These are phyloP conservation scores for Coemansia sp. DNA, from an alignment of 192 early-diverging fungal genomes.

Conservation along the genomic window DNA sequence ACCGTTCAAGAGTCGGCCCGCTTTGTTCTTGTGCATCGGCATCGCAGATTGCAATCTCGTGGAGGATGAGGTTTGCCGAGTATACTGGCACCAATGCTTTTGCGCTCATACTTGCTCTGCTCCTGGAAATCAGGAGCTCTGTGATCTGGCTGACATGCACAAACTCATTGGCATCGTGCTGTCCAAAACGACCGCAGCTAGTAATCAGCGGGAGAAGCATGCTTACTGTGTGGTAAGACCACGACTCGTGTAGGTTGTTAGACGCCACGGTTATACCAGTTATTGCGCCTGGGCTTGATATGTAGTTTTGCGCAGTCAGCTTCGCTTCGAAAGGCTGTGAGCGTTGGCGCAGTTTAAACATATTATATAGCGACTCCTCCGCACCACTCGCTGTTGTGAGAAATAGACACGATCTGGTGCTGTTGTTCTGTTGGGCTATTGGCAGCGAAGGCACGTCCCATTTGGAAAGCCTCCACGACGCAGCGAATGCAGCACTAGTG, in stretches of 20 bases:
- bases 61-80: constrained; percentile 36
- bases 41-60: constrained; percentile 39
- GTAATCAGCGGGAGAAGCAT: constrained; percentile 40
- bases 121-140: constrained; percentile 19
- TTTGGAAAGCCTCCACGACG: constrained; percentile 45
- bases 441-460: constrained; percentile 48
- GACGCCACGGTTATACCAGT: constrained; percentile 19
- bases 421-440: neutral
- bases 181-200: neutral
- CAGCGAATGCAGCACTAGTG: constrained; percentile 30
- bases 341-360: constrained; percentile 31
- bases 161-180: constrained; percentile 9
- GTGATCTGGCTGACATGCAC: constrained; percentile 26
- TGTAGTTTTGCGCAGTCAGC: constrained; percentile 17
- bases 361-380: constrained; percentile 41
- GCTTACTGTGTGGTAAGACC: constrained; percentile 36
- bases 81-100: constrained; percentile 23
- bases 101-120: constrained; percentile 11
- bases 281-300: constrained; percentile 21
- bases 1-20: neutral
- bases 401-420: neutral
- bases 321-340: constrained; percentile 24
- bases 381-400: constrained; percentile 7
- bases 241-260: constrained; percentile 16
- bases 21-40: neutral